phyloP scores from a whole-genome alignment of 768 basidiomycete genomes.

The Strobilomyces dryophilus region DNA sequence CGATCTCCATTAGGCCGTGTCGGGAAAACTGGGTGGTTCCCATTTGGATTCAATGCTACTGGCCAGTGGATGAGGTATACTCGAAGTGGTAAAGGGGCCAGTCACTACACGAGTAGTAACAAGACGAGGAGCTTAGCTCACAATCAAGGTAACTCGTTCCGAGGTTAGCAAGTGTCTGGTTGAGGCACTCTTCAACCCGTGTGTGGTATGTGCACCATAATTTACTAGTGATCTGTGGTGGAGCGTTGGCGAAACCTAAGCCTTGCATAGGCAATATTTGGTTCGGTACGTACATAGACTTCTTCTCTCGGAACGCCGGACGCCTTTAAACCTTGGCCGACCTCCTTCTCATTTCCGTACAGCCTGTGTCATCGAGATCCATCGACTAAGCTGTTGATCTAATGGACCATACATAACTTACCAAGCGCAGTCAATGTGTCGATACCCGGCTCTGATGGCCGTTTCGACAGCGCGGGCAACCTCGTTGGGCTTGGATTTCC shows the following conservation, averaged over 20 bases:
- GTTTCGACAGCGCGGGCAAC: slow-evolving; percentile 66
- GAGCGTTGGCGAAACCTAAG: background rate
- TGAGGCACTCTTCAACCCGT: slow-evolving; percentile 68
- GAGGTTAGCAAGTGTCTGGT: slow-evolving; percentile 71
- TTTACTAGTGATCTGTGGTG: slow-evolving; percentile 62
- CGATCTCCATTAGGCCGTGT: slow-evolving; percentile 58
- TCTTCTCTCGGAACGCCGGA: slow-evolving; percentile 77
- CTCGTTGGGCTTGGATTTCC: slow-evolving; percentile 74
- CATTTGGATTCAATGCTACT: slow-evolving; percentile 64
- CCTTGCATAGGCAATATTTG: background rate
- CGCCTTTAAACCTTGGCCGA: slow-evolving; percentile 73
- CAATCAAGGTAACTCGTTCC: slow-evolving; percentile 85
- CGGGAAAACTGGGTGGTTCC: slow-evolving; percentile 58
- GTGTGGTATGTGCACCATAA: slow-evolving; percentile 66
- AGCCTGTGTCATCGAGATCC: slow-evolving; percentile 34
- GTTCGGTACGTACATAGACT: slow-evolving; percentile 47
- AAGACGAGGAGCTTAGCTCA: slow-evolving; percentile 31
- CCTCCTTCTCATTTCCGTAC: slow-evolving; percentile 77
- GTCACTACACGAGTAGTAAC: background rate
- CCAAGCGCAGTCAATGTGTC: slow-evolving; percentile 71
- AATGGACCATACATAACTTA: slow-evolving; percentile 15
- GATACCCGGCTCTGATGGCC: slow-evolving; percentile 76
- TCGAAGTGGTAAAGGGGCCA: background rate
- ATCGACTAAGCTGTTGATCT: slow-evolving; percentile 15
- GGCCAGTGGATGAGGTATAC: slow-evolving; percentile 83